phyloP scores from a whole-genome alignment of 2,329 filamentous ascomycete genomes.

The Exophiala phaeomuriformis region DNA sequence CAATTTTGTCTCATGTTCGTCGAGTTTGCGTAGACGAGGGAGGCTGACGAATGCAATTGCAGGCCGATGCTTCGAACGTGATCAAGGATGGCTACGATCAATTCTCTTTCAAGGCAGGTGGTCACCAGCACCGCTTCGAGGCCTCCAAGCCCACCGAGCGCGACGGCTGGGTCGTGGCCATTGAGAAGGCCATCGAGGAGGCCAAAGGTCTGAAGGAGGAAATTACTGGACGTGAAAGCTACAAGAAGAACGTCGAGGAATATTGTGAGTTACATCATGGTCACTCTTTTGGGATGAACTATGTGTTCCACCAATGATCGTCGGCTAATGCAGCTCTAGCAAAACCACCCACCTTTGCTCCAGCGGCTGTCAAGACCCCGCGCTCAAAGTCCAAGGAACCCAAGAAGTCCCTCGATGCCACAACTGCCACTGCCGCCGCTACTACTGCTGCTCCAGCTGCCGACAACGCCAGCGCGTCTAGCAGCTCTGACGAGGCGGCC shows the following conservation, averaged over 20 bases:
- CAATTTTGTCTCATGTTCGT: slow-evolving; percentile 40
- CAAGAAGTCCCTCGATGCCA: slow-evolving; percentile 28
- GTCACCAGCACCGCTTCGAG: slow-evolving; percentile 93
- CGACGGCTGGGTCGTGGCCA: slow-evolving; percentile 81
- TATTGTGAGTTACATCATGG: slow-evolving; percentile 45
- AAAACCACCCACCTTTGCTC: slow-evolving; percentile 39
- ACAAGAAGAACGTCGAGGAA: slow-evolving; percentile 78
- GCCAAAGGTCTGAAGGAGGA: slow-evolving; percentile 71
- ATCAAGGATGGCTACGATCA: slow-evolving; percentile 68
- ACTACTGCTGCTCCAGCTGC: slow-evolving; percentile 13
- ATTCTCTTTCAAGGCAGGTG: slow-evolving; percentile 77
- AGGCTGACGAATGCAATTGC: slow-evolving; percentile 11
- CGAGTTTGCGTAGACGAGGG: slow-evolving; percentile 23
- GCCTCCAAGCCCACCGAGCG: slow-evolving; percentile 66
- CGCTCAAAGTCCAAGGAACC: slow-evolving; percentile 34
- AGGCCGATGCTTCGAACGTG: slow-evolving; percentile 64
- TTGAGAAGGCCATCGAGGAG: slow-evolving; percentile 75
- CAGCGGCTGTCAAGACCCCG: slow-evolving; percentile 27
- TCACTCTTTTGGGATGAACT: not conserved
- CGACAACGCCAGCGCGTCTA: slow-evolving; percentile 23
- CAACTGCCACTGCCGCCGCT: slow-evolving; percentile 17
- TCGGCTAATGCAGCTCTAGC: slow-evolving; percentile 31
- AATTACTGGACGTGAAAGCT: slow-evolving; percentile 71
- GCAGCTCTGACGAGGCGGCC: slow-evolving; percentile 30
- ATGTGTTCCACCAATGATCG: slow-evolving; percentile 14